Percentiles rank a stretch among this genome's conserved stretches.
phyloP scores from a whole-genome alignment of 2,329 filamentous ascomycete genomes.

The Albifimbria verrucaria region DNA sequence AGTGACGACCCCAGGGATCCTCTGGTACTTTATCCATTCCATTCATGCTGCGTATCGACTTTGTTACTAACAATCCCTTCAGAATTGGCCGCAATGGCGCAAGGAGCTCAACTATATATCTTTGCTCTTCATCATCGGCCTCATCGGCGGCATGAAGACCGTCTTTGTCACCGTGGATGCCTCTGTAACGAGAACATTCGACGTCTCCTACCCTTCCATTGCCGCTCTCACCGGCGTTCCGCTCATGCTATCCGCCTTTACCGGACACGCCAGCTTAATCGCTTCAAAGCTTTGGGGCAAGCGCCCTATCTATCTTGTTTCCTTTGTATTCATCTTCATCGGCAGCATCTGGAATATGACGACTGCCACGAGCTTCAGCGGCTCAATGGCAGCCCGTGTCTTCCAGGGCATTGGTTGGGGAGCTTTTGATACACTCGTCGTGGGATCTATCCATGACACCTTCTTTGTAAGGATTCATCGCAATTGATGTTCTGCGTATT shows the following conservation, averaged over 20 bases:
- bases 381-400: slow-evolving; percentile 49
- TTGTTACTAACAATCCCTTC: neutral
- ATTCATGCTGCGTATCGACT: neutral
- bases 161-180: slow-evolving; percentile 47
- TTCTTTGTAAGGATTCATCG: slow-evolving; percentile 45
- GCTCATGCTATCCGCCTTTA: slow-evolving; percentile 45
- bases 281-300: slow-evolving; percentile 48
- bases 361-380: slow-evolving; percentile 34
- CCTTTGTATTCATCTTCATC: slow-evolving; percentile 42
- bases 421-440: slow-evolving; percentile 51
- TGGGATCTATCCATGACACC: slow-evolving; percentile 52
- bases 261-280: slow-evolving; percentile 40
- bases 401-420: slow-evolving; percentile 59
- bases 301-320: slow-evolving; percentile 48
- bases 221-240: slow-evolving; percentile 51
- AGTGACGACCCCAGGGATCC: slow-evolving; percentile 53
- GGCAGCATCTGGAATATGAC: slow-evolving; percentile 50
- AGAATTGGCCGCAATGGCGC: slow-evolving; percentile 56
- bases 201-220: slow-evolving; percentile 43
- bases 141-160: slow-evolving; percentile 52
- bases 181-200: slow-evolving; percentile 38
- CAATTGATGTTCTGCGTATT: neutral
- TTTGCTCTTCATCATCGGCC: slow-evolving; percentile 42
- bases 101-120: slow-evolving; percentile 47
- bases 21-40: slow-evolving; percentile 35